A percentile compares a stretch with the other conserved stretches of the same genome.
Evolutionary conservation across 2,329 filamentous ascomycete species (phyloP).

Genomic region (Trichophyton mentagrophytes): DNA sequence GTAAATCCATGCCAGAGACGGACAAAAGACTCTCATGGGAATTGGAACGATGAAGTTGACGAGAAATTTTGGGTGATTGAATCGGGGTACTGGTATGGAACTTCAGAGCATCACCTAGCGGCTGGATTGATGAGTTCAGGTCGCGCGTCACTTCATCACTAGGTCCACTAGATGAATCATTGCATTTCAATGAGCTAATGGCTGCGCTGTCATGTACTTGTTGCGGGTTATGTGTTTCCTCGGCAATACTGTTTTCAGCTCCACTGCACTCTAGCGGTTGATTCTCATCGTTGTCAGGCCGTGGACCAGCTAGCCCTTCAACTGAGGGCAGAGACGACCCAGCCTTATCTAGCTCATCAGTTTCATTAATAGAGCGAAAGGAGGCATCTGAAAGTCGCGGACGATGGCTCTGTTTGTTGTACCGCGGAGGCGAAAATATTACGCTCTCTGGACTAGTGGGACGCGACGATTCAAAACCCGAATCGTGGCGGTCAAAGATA

Average conservation of each 20-base stretch:
- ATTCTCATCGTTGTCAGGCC: not conserved
- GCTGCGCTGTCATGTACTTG: not conserved
- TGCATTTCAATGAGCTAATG: not conserved
- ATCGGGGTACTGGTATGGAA: not conserved
- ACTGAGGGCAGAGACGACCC: not conserved
- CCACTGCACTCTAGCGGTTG: not conserved
- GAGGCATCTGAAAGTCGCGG: conserved; percentile 48
- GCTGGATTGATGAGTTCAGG: not conserved
- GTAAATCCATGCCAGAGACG: conserved; percentile 76
- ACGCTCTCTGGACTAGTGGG: conserved; percentile 75
- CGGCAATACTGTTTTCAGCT: not conserved
- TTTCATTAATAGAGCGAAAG: conserved; percentile 23
- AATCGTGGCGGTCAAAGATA: conserved; percentile 63
- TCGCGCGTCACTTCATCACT: not conserved
- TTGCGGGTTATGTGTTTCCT: not conserved
- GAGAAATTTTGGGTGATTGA: conserved; percentile 21
- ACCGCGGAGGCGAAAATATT: conserved; percentile 49
- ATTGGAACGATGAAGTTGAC: conserved; percentile 46
- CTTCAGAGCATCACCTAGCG: not conserved
- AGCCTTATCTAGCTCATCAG: not conserved
- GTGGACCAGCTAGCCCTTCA: not conserved
- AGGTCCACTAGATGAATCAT: not conserved
- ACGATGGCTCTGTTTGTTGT: conserved; percentile 43
- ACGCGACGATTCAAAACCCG: conserved; percentile 52
- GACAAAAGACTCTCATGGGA: conserved; percentile 89